A percentile compares a stretch with the other conserved stretches of the same genome.
Conservation (phyloP, 2,329 filamentous ascomycete genomes). For the Phaeosphaeria sp. region DNA sequence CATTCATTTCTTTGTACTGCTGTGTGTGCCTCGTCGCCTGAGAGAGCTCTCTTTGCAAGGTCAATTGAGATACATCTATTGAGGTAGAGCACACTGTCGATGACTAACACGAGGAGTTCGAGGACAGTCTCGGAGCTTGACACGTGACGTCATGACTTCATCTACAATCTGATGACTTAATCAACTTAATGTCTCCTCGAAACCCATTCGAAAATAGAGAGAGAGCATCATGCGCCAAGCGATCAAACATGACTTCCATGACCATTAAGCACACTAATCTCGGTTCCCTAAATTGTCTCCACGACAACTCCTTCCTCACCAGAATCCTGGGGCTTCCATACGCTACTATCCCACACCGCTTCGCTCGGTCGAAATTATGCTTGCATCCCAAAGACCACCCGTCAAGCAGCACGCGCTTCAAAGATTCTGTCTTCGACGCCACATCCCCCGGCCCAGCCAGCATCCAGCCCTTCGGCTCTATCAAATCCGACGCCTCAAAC, state of each 20-base stretch:
- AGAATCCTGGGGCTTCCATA: constrained; percentile 19
- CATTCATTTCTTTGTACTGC: too few species aligned
- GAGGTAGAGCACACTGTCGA: too few species aligned
- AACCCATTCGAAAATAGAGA: too few species aligned
- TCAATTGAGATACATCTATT: too few species aligned
- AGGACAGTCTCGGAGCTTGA: neutral
- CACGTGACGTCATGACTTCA: neutral
- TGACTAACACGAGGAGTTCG: neutral
- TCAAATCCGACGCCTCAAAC: constrained; percentile 22
- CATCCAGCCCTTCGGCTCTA: constrained; percentile 21
- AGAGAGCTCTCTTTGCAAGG: too few species aligned
- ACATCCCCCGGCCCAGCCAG: constrained; percentile 18
- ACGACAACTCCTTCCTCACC: neutral
- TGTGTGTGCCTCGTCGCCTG: too few species aligned
- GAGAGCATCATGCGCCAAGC: too few species aligned
- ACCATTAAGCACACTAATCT: neutral
- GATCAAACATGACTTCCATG: neutral
- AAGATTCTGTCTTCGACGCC: constrained; percentile 16
- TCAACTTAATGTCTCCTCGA: too few species aligned
- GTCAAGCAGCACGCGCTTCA: neutral
- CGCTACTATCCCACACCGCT: constrained; percentile 16
- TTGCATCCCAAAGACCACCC: neutral
- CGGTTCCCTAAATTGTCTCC: neutral
- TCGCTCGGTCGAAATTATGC: constrained; percentile 16
- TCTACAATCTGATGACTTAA: too few species aligned